Conservation (phyloP, 1,139 yeast genomes). For the Debaryomycetaceae sp. region DNA sequence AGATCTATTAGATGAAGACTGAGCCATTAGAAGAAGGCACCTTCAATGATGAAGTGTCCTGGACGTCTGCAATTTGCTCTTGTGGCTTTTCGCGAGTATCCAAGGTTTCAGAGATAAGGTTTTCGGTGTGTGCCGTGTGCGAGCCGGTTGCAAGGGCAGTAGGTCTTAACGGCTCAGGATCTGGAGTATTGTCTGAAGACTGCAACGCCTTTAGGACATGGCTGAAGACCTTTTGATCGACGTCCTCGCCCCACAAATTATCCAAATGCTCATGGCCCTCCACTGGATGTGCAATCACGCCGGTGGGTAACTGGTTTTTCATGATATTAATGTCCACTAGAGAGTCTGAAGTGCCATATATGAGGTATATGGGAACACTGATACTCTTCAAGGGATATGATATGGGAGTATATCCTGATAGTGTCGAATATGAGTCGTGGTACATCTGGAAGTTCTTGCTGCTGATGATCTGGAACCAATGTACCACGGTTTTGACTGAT, state of each 20-base stretch:
- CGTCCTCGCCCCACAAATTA: conserved; percentile 80
- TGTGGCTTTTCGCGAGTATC: no score
- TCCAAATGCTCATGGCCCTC: conserved; percentile 81
- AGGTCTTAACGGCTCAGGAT: not conserved
- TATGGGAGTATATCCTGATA: conserved; percentile 39
- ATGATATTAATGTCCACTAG: conserved; percentile 80
- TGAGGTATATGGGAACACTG: conserved; percentile 63
- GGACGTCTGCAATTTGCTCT: not conserved
- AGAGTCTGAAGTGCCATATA: conserved; percentile 80
- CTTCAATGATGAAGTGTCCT: not conserved
- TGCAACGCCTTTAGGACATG: conserved; percentile 47
- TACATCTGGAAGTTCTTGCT: conserved; percentile 86
- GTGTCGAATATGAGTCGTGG: conserved; percentile 49
- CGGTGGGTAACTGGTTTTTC: conserved; percentile 49
- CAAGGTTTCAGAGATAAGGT: not conserved
- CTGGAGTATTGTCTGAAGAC: conserved; percentile 8
- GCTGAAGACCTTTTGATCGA: conserved; percentile 40
- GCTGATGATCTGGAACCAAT: conserved; percentile 92
- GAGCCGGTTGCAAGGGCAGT: not conserved
- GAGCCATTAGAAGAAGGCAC: not conserved
- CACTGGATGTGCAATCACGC: conserved; percentile 45
- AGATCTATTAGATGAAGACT: not conserved
- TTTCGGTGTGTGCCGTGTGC: not conserved
- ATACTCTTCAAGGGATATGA: conserved; percentile 55
- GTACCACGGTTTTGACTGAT: conserved; percentile 87